These are phyloP conservation scores for Diaporthe caulivora DNA, from an alignment of 2,329 filamentous ascomycete genomes.

Conservation along the genomic window DNA sequence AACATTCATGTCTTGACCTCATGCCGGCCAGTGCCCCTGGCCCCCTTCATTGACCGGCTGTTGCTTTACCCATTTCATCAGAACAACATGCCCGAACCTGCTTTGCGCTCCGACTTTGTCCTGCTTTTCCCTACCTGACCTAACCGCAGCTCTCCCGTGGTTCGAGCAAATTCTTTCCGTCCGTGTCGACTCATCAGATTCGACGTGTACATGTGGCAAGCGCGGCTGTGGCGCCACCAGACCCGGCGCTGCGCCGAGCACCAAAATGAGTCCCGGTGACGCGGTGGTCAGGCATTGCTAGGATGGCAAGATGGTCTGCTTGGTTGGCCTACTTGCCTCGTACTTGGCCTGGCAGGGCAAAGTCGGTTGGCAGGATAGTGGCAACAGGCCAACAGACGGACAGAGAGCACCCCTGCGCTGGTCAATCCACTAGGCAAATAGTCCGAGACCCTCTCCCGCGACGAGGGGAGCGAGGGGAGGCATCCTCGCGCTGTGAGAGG, in stretches of 20 bases:
- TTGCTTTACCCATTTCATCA: no score
- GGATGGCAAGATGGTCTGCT: not conserved
- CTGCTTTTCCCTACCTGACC: no score
- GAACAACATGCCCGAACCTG: not conserved
- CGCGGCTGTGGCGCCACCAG: conserved; percentile 26
- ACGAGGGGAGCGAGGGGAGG: not conserved
- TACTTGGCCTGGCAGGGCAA: not conserved
- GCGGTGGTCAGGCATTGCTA: not conserved
- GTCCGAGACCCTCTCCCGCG: not conserved
- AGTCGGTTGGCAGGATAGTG: not conserved
- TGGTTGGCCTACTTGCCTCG: not conserved
- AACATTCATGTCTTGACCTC: not conserved
- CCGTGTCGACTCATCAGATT: not conserved
- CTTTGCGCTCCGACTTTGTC: no score
- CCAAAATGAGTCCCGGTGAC: conserved; percentile 13
- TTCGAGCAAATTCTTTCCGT: not conserved
- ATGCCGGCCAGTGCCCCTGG: not conserved
- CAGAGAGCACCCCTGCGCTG: not conserved
- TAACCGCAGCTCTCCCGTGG: not conserved
- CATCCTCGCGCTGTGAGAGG: conserved; percentile 14
- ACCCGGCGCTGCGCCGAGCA: not conserved
- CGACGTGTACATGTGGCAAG: conserved; percentile 17
- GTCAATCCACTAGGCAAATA: not conserved
- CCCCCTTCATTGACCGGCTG: not conserved
- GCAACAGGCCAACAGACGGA: not conserved